Percentiles rank a stretch among this genome's conserved stretches.
Conservation (phyloP, 1,284 basidiomycete genomes). For the Neonothopanus nambi region DNA sequence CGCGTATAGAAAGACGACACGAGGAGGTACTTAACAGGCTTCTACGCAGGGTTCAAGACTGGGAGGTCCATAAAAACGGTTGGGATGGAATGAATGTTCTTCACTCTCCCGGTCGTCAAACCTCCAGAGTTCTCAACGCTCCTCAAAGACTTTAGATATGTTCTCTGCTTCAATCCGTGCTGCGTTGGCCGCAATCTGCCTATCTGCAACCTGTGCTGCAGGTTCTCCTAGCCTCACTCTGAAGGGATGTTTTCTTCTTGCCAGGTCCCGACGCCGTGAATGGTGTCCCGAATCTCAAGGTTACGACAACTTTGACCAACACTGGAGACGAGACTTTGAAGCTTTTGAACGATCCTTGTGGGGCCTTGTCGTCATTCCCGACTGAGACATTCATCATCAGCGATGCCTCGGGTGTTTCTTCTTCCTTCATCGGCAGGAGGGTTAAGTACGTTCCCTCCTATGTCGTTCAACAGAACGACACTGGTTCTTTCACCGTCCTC, state of each 20-base stretch:
- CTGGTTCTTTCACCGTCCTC: slow-evolving; percentile 37
- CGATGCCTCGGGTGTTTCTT: slow-evolving; percentile 33
- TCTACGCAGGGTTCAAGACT: too few species aligned
- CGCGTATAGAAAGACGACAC: too few species aligned
- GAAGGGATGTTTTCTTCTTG: slow-evolving; percentile 13
- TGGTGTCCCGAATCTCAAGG: slow-evolving; percentile 41
- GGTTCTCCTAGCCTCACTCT: slow-evolving; percentile 34
- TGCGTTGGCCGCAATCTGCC: slow-evolving; percentile 28
- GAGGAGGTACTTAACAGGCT: too few species aligned
- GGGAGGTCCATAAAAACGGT: too few species aligned
- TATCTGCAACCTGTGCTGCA: slow-evolving; percentile 31
- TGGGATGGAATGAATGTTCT: too few species aligned
- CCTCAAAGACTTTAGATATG: too few species aligned
- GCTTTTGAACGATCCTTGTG: slow-evolving; percentile 46
- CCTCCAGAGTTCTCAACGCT: too few species aligned
- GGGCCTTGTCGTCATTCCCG: slow-evolving; percentile 39
- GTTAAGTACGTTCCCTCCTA: slow-evolving; percentile 34
- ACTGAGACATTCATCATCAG: slow-evolving; percentile 45
- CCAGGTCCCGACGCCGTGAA: slow-evolving; percentile 37
- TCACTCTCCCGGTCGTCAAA: too few species aligned
- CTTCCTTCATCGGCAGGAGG: slow-evolving; percentile 42
- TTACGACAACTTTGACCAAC: slow-evolving; percentile 44
- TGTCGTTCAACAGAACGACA: slow-evolving; percentile 25
- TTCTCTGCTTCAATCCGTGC: slow-evolving; percentile 31
- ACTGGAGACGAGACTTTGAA: slow-evolving; percentile 48